Evolutionary conservation across 345 rosid species (phyloP).

Genomic region (Populus simonii): DNA sequence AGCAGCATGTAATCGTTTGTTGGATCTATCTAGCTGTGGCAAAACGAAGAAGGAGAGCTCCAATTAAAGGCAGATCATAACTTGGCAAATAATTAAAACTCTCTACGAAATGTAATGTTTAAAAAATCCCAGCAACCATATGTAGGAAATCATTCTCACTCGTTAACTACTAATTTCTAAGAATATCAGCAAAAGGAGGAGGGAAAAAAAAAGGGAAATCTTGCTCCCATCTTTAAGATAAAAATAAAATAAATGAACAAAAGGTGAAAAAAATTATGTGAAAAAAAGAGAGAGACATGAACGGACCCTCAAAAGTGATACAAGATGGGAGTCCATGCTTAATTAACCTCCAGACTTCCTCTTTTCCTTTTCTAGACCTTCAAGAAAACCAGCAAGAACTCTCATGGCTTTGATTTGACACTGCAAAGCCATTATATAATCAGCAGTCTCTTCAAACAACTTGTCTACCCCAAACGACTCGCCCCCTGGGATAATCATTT

Average conservation of each 20-base stretch:
- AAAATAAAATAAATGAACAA: neutral
- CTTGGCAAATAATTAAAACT: too few species aligned
- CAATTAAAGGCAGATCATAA: too few species aligned
- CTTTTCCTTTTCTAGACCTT: constrained; percentile 50
- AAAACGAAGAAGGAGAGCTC: too few species aligned
- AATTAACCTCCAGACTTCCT: constrained; percentile 48
- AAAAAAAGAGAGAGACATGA: neutral
- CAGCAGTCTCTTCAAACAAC: constrained; percentile 72
- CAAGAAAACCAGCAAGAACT: constrained; percentile 44
- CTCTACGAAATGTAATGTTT: too few species aligned
- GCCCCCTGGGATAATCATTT: constrained; percentile 75
- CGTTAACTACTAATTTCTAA: too few species aligned
- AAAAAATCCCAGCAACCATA: too few species aligned
- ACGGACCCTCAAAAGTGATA: neutral
- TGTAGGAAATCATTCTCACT: too few species aligned
- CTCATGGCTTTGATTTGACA: constrained; percentile 61
- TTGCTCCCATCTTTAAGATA: neutral
- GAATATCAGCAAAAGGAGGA: too few species aligned
- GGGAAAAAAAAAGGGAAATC: neutral
- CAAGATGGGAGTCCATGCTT: neutral
- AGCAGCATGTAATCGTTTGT: too few species aligned
- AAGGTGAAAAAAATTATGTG: neutral
- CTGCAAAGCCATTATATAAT: constrained; percentile 55
- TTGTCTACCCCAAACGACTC: constrained; percentile 52
- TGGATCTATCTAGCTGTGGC: too few species aligned